A percentile compares a stretch with the other conserved stretches of the same genome.
Conservation (phyloP, 176 grass and related monocot species). For the Oryza glumipatula region DNA sequence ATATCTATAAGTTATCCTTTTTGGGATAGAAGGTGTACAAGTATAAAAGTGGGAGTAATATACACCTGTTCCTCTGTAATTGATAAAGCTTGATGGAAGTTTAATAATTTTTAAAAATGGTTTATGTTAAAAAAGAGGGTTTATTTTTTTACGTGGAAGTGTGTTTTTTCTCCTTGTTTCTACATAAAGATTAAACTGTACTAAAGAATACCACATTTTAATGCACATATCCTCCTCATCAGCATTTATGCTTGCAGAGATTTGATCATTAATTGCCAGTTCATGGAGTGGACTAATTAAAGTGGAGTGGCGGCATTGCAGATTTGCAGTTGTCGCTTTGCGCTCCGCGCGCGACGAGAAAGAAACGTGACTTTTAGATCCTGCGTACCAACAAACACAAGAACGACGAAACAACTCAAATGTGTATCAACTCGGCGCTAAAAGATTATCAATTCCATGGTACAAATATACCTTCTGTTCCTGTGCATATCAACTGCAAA, state of each 20-base stretch:
- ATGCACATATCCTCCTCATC: background rate
- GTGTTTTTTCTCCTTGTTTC: background rate
- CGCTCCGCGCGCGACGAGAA: background rate
- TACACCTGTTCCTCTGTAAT: background rate
- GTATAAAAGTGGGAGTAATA: background rate
- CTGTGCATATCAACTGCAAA: background rate
- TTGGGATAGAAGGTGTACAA: too few species aligned
- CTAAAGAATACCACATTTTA: background rate
- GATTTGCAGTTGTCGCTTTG: background rate
- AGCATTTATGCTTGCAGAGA: constrained; percentile 3
- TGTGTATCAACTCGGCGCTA: background rate
- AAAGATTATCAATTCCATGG: too few species aligned
- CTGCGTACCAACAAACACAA: background rate
- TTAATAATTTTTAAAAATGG: background rate
- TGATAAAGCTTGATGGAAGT: background rate
- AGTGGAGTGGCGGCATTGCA: background rate
- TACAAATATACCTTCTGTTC: too few species aligned
- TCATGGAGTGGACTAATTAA: background rate
- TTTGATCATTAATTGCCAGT: background rate
- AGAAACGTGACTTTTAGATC: background rate
- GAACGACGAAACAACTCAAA: background rate
- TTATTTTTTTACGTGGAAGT: background rate
- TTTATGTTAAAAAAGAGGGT: too few species aligned
- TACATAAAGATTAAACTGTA: background rate
- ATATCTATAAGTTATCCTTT: too few species aligned